These are phyloP conservation scores for Helotiales sp. DNA, from an alignment of 2,329 filamentous ascomycete species.

Conservation along the genomic window DNA sequence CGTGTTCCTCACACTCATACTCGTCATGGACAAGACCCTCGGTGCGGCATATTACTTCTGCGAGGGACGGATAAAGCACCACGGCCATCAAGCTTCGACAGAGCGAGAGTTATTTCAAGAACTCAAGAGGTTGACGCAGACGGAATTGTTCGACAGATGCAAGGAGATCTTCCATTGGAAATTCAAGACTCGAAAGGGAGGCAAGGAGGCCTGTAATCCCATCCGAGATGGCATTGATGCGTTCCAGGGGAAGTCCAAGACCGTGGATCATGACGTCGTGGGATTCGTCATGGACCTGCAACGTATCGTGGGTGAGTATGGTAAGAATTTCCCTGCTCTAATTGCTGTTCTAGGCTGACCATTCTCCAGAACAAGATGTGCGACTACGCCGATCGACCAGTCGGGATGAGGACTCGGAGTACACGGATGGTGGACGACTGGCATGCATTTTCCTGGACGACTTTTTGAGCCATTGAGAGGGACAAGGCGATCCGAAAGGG, in stretches of 20 bases:
- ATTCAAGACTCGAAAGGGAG: slow-evolving; percentile 43
- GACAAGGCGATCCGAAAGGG: background rate
- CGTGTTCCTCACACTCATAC: slow-evolving; percentile 38
- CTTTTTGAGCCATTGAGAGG: slow-evolving; percentile 37
- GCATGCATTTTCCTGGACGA: slow-evolving; percentile 41
- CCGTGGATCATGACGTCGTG: slow-evolving; percentile 30
- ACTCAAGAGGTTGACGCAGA: slow-evolving; percentile 37
- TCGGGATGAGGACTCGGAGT: slow-evolving; percentile 28
- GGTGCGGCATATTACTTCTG: slow-evolving; percentile 33
- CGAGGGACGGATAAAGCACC: slow-evolving; percentile 35
- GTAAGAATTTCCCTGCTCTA: slow-evolving; percentile 29
- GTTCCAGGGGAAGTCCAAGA: slow-evolving; percentile 35
- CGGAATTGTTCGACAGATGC: slow-evolving; percentile 41
- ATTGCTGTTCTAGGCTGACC: slow-evolving; percentile 26
- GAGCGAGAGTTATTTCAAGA: slow-evolving; percentile 34
- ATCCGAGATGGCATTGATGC: slow-evolving; percentile 40
- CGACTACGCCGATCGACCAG: slow-evolving; percentile 27
- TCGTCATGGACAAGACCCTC: slow-evolving; percentile 40
- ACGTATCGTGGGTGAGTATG: slow-evolving; percentile 33
- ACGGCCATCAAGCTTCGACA: slow-evolving; percentile 28
- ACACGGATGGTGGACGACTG: slow-evolving; percentile 39
- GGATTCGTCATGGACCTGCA: slow-evolving; percentile 37
- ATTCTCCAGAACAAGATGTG: slow-evolving; percentile 33
- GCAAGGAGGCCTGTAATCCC: slow-evolving; percentile 42
- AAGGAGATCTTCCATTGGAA: slow-evolving; percentile 44